Percentiles rank a stretch among this genome's conserved stretches.
Evolutionary conservation across 495 filamentous ascomycete species (phyloP).

Genomic region (Stereocaulon alpinum): DNA sequence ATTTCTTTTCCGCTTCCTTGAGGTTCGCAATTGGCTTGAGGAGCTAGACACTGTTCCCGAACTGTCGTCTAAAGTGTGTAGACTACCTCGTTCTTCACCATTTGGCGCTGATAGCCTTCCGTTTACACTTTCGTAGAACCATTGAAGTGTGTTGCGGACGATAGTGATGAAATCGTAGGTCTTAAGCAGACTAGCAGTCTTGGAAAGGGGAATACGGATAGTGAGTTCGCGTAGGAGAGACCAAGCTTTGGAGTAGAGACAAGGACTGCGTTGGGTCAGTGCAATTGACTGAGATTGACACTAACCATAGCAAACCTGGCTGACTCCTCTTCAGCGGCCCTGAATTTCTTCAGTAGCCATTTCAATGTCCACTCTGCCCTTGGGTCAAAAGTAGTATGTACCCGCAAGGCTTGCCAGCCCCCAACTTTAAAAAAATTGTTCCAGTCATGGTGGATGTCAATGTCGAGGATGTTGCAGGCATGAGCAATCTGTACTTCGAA

Average conservation of each 20-base stretch:
- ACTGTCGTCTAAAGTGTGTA: not conserved
- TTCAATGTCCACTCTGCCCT: slow-evolving; percentile 57
- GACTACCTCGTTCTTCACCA: not conserved
- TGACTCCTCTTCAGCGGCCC: slow-evolving; percentile 24
- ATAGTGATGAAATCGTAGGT: slow-evolving; percentile 41
- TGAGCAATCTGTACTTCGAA: slow-evolving; percentile 34
- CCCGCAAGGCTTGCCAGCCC: not conserved
- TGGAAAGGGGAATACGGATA: slow-evolving; percentile 34
- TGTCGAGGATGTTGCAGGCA: slow-evolving; percentile 38
- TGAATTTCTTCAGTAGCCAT: slow-evolving; percentile 57
- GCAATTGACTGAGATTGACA: too few species aligned
- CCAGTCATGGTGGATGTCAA: slow-evolving; percentile 26
- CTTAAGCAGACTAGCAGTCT: slow-evolving; percentile 38
- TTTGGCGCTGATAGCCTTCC: not conserved
- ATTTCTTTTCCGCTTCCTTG: slow-evolving; percentile 35
- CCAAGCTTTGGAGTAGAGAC: slow-evolving; percentile 38
- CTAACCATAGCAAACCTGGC: not conserved
- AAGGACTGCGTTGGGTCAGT: slow-evolving; percentile 21
- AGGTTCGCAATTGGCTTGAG: slow-evolving; percentile 3
- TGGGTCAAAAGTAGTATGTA: slow-evolving; percentile 24
- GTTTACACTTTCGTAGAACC: slow-evolving; percentile 11
- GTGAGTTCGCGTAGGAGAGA: slow-evolving; percentile 39
- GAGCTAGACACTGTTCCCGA: slow-evolving; percentile 19
- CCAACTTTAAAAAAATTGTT: not conserved
- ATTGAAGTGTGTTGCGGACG: slow-evolving; percentile 34